Conservation (phyloP, 768 basidiomycete genomes). For the Leucocoprinus birnbaumii region DNA sequence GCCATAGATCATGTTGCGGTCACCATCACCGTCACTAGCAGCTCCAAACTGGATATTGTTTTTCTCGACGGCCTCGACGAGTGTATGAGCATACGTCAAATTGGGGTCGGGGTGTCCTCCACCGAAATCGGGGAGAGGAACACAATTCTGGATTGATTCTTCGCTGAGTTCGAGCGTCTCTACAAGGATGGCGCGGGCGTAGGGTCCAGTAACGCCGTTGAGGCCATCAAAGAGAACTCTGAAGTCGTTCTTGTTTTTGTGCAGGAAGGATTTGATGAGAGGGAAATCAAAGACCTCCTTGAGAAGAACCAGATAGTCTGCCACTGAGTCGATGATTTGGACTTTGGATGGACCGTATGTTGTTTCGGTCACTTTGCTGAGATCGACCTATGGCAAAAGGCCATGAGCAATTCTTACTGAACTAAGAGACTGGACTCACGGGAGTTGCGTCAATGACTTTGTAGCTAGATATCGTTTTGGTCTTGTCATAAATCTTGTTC, state of each 20-base stretch:
- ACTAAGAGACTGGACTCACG: constrained; percentile 40
- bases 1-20: constrained; percentile 99
- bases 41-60: constrained; percentile 90
- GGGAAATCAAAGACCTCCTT: constrained; percentile 92
- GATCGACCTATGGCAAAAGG: constrained; percentile 57
- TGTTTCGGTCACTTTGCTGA: constrained; percentile 77
- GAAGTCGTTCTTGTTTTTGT: constrained; percentile 62
- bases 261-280: constrained; percentile 87
- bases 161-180: constrained; percentile 77
- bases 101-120: constrained; percentile 99
- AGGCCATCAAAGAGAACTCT: constrained; percentile 94
- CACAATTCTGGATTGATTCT: constrained; percentile 85
- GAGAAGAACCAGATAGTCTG: constrained; percentile 82
- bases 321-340: constrained; percentile 91
- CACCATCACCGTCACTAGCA: constrained; percentile 96
- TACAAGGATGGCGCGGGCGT: constrained; percentile 86
- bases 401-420: constrained; percentile 1
- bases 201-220: constrained; percentile 96
- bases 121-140: constrained; percentile 92
- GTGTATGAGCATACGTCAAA: constrained; percentile 91
- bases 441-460: constrained; percentile 76
- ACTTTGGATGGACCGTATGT: constrained; percentile 82
- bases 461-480: constrained; percentile 84
- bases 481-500: constrained; percentile 91
- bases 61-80: constrained; percentile 90